Base-by-base conservation (phyloP, 192 early-diverging fungal species). In the Paraglomus occultum region DNA sequence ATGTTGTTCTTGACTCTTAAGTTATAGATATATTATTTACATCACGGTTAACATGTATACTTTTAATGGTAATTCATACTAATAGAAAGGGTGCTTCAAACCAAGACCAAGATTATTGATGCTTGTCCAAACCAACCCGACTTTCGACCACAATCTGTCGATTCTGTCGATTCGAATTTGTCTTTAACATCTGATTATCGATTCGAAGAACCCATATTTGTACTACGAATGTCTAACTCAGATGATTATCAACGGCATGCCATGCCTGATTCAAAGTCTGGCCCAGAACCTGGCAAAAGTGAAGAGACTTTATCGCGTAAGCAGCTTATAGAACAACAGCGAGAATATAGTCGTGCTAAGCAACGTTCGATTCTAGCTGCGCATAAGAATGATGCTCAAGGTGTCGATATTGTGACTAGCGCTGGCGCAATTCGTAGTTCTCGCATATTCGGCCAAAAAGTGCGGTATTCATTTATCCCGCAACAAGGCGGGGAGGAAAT, bases 391-490 rank as follows among this genome's bases (percentile, higher is more conserved):
- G 62, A 47, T 18, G 69, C 71, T 0, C 71, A 73, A 38, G 78
- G 78, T 7, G 71, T 71, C 51, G 78, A 80, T 20, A 75, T 80
- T 53, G 42, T 70, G 6, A 71, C 76, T 7, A 69, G 67, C 39
- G 72, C 73, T 64, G 79, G 79, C 11, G 69, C 76, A 39, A 73
- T 80, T 51, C 51, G 79, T 31, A 77, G 75, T 22, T 80, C 79
- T 31, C 60, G 76, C 2, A 55, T 77, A 53, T 73, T 80, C 57
- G 63, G 71, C 40, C 65, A 73, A n/a, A 80, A 75, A 61, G 67
- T 77, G 51, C 79, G 79, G 18, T 80, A 80, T 48, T 80, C 79
- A 4, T 80, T 80, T 64, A 75, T 80, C 60, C 73, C 79, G 23
- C 20, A 44, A 4, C 66, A 75, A 39, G 75, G 75, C 10, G 75